Percentiles rank a stretch among this genome's conserved stretches.
phyloP scores from a whole-genome alignment of 306 rosid species.

The Ceratonia siliqua region DNA sequence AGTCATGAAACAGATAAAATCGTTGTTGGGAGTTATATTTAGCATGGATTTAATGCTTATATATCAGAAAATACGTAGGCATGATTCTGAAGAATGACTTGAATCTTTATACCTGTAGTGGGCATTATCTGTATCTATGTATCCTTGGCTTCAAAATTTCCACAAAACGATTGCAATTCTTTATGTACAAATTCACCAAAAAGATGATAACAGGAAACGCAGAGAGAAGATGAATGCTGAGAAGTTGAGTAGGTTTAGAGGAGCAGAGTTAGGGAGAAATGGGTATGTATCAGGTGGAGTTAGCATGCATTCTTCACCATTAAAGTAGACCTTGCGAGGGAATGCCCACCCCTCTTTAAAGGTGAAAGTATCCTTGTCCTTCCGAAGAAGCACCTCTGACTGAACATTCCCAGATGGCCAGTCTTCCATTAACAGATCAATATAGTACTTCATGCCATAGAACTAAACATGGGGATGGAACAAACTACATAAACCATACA shows the following conservation, averaged over 20 bases:
- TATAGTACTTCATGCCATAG: conserved; percentile 75
- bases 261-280: conserved; percentile 69
- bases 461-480: too few relatives aligned
- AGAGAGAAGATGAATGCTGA: conserved; percentile 43
- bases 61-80: conserved; percentile 32
- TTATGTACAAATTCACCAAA: conserved; percentile 46
- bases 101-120: conserved; percentile 18
- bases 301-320: conserved; percentile 92
- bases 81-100: conserved; percentile 17
- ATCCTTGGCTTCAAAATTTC: conserved; percentile 43
- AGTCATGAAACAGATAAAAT: conserved; percentile 32
- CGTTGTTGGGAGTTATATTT: neutral
- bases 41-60: conserved; percentile 4
- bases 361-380: conserved; percentile 73
- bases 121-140: conserved; percentile 21
- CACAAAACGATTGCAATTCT: conserved; percentile 10
- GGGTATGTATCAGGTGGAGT: conserved; percentile 90
- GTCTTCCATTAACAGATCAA: conserved; percentile 83
- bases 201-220: conserved; percentile 49
- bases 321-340: conserved; percentile 89
- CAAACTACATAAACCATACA: too few relatives aligned
- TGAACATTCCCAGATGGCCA: conserved; percentile 87
- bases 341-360: conserved; percentile 93
- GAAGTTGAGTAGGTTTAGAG: conserved; percentile 32
- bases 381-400: conserved; percentile 80